Base-by-base conservation (phyloP, 75 land plant species). In the Selaginella moellendorffii region DNA sequence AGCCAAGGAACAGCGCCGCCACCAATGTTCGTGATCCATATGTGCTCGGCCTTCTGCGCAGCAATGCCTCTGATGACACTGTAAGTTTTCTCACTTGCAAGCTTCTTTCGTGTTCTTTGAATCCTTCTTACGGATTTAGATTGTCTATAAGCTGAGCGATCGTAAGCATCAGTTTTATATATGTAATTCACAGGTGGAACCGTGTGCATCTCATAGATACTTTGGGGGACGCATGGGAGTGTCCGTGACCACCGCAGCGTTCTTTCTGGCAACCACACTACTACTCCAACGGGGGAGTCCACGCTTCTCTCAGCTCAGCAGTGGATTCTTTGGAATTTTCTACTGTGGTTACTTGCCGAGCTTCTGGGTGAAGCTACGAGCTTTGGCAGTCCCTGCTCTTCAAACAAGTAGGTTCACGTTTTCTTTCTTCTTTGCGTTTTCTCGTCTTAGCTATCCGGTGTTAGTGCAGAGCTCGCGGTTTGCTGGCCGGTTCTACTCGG, bases 351-450 rank as follows among this genome's bases (percentile, higher is more conserved):
- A 88, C 69, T 83, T 93, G 66, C 98, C 98, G 61, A 79, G 90
- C 69, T 93, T 93, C 68, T 93, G 98, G 98, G 81, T 93, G 59
- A 93, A 93, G 68, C 86, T 93, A 52, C 90, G 96, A 23, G 82
- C 84, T 30, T 63, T 86, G 56, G 80, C 85, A 54, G 96, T 70
- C 30, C 98, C 98, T 31, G 87, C 98, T 23, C 52, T 93, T 31
- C 79, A 80, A 70, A 85, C 96, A 5, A 77, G 97, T 92, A 77
- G 26, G 68, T 64, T 36, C 46, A 5, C 52, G 20, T 22, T 58
- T 12, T 53, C 26, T 30, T 27, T 36, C 24, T 27, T 51, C 24
- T n/a, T 30, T 24, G n/a, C 24, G 66, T 30, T 69, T 42, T 17
- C 18, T 62, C n/a, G n/a, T n/a, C n/a, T n/a, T n/a, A n/a, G n/a